Percentiles rank a stretch among this genome's conserved stretches.
Evolutionary conservation across 192 early-diverging fungal genomes (phyloP).

Genomic region (Phycomyces blakesleeanus): DNA sequence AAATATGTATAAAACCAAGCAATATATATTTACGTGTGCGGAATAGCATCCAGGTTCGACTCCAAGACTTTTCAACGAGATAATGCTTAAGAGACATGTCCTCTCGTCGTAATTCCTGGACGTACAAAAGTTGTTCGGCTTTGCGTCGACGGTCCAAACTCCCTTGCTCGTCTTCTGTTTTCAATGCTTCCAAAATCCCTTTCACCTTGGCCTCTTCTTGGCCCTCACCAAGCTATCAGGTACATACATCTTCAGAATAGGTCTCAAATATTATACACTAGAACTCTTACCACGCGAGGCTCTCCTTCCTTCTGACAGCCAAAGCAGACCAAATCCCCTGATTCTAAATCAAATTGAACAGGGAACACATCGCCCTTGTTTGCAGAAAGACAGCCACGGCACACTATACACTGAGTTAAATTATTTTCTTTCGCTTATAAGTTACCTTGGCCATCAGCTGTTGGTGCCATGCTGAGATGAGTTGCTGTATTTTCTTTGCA

Average conservation of each 20-base stretch:
- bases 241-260: neutral
- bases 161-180: neutral
- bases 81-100: slow-evolving; percentile 30
- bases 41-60: slow-evolving; percentile 32
- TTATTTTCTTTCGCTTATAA: neutral
- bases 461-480: slow-evolving; percentile 8
- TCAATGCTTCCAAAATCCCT: neutral
- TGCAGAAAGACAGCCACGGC: slow-evolving; percentile 1
- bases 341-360: slow-evolving; percentile 10
- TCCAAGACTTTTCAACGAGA: slow-evolving; percentile 27
- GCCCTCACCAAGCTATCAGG: neutral
- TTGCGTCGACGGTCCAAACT: slow-evolving; percentile 18
- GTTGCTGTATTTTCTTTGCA: slow-evolving; percentile 7
- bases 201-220: slow-evolving; percentile 8
- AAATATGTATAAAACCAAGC: neutral
- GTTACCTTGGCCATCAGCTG: slow-evolving; percentile 14
- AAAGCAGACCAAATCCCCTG: slow-evolving; percentile 12
- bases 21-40: slow-evolving; percentile 19
- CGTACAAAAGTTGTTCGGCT: slow-evolving; percentile 23
- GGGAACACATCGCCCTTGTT: slow-evolving; percentile 3
- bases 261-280: neutral
- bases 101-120: slow-evolving; percentile 26
- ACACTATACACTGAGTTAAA: slow-evolving; percentile 1
- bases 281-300: neutral
- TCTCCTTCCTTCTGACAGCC: slow-evolving; percentile 9